Conservation (phyloP, 768 basidiomycete species). For the Collybiopsis confluens region DNA sequence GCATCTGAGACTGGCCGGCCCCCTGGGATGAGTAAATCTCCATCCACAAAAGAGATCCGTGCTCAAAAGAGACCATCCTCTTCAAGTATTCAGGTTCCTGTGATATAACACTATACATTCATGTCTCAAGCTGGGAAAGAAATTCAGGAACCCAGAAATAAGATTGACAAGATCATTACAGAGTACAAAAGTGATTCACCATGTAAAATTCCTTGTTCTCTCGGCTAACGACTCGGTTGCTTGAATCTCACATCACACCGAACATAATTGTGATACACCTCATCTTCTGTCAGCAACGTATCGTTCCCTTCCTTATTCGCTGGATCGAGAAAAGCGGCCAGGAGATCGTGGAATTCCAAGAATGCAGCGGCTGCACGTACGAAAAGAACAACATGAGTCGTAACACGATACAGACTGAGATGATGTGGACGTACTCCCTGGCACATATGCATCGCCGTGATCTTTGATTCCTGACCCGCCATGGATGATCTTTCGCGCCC, state of each 20-base stretch:
- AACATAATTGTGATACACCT: constrained; percentile 72
- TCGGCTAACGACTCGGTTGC: constrained; percentile 5
- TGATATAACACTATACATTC: no score
- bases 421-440: constrained; percentile 41
- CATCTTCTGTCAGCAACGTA: constrained; percentile 63
- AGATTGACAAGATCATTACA: background rate
- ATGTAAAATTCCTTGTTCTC: no score
- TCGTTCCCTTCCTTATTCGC: constrained; percentile 53
- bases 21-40: no score
- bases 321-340: constrained; percentile 63
- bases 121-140: no score
- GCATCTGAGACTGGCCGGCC: no score
- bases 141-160: no score
- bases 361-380: constrained; percentile 46
- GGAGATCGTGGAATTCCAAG: constrained; percentile 66
- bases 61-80: no score
- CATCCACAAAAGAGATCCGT: no score
- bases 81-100: no score
- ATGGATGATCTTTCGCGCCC: constrained; percentile 68
- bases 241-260: constrained; percentile 46
- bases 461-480: constrained; percentile 61
- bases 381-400: background rate
- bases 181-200: background rate
- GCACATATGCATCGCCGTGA: constrained; percentile 54
- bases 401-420: constrained; percentile 4